These are phyloP conservation scores for Candida silvatica DNA, from an alignment of 805 yeast genomes.

Conservation along the genomic window DNA sequence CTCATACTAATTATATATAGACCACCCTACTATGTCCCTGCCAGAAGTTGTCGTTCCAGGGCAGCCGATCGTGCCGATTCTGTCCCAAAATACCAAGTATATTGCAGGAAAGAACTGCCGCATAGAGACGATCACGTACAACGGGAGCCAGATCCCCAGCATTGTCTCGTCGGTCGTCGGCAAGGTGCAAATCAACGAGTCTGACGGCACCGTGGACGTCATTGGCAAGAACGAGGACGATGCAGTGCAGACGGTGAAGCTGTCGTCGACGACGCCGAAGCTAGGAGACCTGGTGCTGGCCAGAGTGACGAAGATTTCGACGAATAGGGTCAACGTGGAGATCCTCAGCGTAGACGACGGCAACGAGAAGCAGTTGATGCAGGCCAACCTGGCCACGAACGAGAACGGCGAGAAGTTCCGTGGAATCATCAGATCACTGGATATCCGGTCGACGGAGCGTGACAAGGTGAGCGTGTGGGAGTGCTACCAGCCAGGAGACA, in stretches of 20 bases:
- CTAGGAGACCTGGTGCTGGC: constrained; percentile 82
- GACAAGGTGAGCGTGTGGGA: constrained; percentile 76
- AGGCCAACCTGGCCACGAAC: constrained; percentile 36
- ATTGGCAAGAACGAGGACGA: constrained; percentile 17
- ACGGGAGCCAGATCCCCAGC: constrained; percentile 29
- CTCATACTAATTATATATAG: no score
- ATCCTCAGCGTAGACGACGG: constrained; percentile 34
- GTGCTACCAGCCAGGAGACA: constrained; percentile 85
- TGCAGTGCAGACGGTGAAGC: constrained; percentile 3
- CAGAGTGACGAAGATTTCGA: constrained; percentile 56
- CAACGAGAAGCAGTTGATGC: constrained; percentile 4
- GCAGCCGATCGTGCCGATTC: constrained; percentile 59
- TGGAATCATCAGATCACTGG: constrained; percentile 80
- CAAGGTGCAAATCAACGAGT: constrained; percentile 28
- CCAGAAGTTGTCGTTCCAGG: constrained; percentile 68
- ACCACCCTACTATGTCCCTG: no score
- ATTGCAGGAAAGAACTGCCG: constrained; percentile 61
- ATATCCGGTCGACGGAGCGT: constrained; percentile 83
- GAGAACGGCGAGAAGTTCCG: constrained; percentile 86
- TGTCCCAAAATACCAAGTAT: constrained; percentile 27
- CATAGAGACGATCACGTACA: constrained; percentile 33
- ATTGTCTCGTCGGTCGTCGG: constrained; percentile 60
- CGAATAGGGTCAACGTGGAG: constrained; percentile 70
- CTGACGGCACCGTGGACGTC: constrained; percentile 11
- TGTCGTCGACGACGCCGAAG: constrained; percentile 50